Conservation (phyloP, 176 grass and related monocot genomes). For the Oryza glumipatula region DNA sequence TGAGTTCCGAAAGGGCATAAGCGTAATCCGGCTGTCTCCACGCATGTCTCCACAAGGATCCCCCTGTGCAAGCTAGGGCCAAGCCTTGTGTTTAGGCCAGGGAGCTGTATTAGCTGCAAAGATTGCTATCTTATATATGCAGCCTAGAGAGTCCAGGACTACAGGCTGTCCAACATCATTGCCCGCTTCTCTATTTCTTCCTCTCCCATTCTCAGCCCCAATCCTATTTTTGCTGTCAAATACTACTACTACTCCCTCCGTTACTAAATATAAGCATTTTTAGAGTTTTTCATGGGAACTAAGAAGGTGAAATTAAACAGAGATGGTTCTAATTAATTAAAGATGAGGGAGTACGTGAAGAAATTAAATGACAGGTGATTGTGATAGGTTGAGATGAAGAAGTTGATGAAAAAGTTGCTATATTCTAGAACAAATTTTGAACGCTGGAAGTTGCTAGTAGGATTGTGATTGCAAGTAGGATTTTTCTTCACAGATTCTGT, state of each 20-base stretch:
- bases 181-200: background rate
- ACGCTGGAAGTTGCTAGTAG: too few species aligned
- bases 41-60: background rate
- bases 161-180: conserved; percentile 39
- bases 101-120: background rate
- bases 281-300: too few species aligned
- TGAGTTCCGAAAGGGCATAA: background rate
- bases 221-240: conserved; percentile 12
- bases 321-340: too few species aligned
- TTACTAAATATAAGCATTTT: too few species aligned
- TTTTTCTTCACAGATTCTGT: conserved; percentile 2
- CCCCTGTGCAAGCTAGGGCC: background rate
- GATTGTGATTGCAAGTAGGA: too few species aligned
- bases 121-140: background rate
- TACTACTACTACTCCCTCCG: background rate
- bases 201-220: background rate
- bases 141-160: background rate
- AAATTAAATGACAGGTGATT: too few species aligned
- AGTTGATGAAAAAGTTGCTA: too few species aligned
- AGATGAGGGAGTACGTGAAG: too few species aligned
- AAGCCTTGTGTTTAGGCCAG: background rate
- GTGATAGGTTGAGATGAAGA: too few species aligned
- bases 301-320: too few species aligned
- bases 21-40: background rate
- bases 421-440: too few species aligned